Evolutionary conservation across 2,329 filamentous ascomycete genomes (phyloP), one percentile per base, ranked within the genome.

Genomic region (Penicillium sp.): DNA sequence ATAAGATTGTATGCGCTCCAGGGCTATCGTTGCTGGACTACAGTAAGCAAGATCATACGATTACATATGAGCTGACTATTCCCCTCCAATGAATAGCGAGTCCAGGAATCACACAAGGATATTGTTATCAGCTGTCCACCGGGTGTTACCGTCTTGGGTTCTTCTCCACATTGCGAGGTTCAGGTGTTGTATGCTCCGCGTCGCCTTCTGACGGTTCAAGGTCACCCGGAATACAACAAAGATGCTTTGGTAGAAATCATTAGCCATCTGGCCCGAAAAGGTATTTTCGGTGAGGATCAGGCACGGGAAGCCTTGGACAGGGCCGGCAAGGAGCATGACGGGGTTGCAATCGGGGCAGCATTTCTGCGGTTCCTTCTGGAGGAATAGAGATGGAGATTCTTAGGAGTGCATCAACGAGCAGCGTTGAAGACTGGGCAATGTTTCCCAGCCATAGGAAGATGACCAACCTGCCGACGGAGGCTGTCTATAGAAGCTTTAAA

Each of bases 51-150:
- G n/a, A 11, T 37, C 15, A 18, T 6, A 18, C 7, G n/a, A 37
- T 18, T 18, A 37, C 33, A 31, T 15, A 31, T 31, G 29, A n/a
- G 29, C 50, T 47, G 23, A 49, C 37, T 22, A 23, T 45, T n/a
- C 15, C 7, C 4, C n/a, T 12, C 20, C 45, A 25, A 18, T 26
- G 6, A 50, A 55, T 56, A 75, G 71, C 67, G 66, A 48, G 67
- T 95, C 58, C 88, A 92, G 70, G 90, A 96, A 73, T 93, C 95
- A 89, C 91, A 96, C 73, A 84, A 86, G 60, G 90, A 97, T 69
- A 83, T 88, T 35, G 88, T 93, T 5, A 82, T 81, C 63, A 74
- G 79, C 22, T 84, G 85, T 52, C 90, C 90, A 0, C 67, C 78
- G 6, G 83, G 81, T 51, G 82, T 87, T 2, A 79, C 87, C 53